A percentile compares a stretch with the other conserved stretches of the same genome.
Evolutionary conservation across 768 basidiomycete genomes (phyloP).

Genomic region (Tephrocybe rancida): DNA sequence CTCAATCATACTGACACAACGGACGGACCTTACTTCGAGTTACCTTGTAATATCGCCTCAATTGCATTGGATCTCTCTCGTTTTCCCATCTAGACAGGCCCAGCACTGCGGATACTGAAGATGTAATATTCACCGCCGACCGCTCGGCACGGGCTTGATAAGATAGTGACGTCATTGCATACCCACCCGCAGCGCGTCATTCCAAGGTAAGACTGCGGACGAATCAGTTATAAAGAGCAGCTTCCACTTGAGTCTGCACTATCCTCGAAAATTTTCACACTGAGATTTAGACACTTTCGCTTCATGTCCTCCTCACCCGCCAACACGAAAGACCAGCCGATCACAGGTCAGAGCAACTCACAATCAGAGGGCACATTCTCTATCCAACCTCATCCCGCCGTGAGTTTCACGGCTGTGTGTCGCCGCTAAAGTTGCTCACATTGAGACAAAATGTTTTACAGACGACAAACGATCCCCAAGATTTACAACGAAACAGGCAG

Average conservation of each 20-base stretch:
- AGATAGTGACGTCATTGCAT: background rate
- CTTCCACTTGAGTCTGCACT: background rate
- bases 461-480: constrained; percentile 64
- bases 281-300: background rate
- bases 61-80: too few species aligned
- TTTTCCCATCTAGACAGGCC: too few species aligned
- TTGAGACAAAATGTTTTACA: constrained; percentile 20
- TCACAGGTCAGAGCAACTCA: constrained; percentile 8
- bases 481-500: constrained; percentile 39
- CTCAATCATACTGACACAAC: too few species aligned
- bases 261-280: background rate
- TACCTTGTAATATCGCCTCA: too few species aligned
- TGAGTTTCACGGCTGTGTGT: constrained; percentile 24
- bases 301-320: background rate
- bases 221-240: background rate
- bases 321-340: constrained; percentile 7
- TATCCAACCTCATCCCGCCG: constrained; percentile 67
- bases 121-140: background rate
- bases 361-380: constrained; percentile 42
- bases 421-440: background rate
- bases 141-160: background rate
- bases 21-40: background rate
- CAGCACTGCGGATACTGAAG: background rate
- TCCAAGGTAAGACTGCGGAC: background rate
- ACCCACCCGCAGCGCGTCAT: background rate